Percentiles rank a stretch among this genome's conserved stretches.
Conservation (phyloP, 1,284 basidiomycete species). For the Ceratobasidium sp. region DNA sequence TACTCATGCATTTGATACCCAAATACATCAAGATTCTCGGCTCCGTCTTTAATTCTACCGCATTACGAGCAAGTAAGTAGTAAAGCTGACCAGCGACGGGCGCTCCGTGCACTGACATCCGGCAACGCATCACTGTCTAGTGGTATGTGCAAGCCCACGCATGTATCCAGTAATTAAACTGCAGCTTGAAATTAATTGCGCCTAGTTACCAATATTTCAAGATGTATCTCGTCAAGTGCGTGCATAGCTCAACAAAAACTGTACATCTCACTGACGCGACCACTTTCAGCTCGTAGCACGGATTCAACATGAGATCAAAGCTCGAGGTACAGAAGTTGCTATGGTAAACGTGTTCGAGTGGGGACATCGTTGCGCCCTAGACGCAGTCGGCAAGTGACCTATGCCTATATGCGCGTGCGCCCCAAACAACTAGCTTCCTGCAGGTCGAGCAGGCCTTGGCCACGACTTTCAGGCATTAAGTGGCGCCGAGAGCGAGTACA, state of each 20-base stretch:
- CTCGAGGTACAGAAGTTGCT: background rate
- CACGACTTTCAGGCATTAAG: slow-evolving; percentile 32
- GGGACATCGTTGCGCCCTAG: slow-evolving; percentile 20
- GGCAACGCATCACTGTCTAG: background rate
- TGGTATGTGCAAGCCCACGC: background rate
- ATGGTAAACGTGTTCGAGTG: slow-evolving; percentile 23
- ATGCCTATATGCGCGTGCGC: background rate
- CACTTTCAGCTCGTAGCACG: background rate
- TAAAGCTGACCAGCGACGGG: background rate
- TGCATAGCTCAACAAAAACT: background rate
- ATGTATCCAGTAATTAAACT: background rate
- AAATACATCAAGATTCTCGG: background rate
- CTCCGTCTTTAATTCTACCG: slow-evolving; percentile 28
- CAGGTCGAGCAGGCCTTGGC: slow-evolving; percentile 19
- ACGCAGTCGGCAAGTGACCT: slow-evolving; percentile 11
- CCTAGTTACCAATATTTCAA: slow-evolving; percentile 30
- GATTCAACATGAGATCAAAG: slow-evolving; percentile 21
- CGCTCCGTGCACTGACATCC: background rate
- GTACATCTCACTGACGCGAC: background rate
- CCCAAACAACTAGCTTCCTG: background rate
- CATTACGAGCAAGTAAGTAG: slow-evolving; percentile 24
- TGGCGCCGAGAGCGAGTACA: slow-evolving; percentile 26
- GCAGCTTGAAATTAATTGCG: background rate
- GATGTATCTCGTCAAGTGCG: slow-evolving; percentile 7
- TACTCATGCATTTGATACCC: background rate